A percentile compares a stretch with the other conserved stretches of the same genome.
Evolutionary conservation across 1,284 basidiomycete genomes (phyloP).

Genomic region (Pseudozyma pruni): DNA sequence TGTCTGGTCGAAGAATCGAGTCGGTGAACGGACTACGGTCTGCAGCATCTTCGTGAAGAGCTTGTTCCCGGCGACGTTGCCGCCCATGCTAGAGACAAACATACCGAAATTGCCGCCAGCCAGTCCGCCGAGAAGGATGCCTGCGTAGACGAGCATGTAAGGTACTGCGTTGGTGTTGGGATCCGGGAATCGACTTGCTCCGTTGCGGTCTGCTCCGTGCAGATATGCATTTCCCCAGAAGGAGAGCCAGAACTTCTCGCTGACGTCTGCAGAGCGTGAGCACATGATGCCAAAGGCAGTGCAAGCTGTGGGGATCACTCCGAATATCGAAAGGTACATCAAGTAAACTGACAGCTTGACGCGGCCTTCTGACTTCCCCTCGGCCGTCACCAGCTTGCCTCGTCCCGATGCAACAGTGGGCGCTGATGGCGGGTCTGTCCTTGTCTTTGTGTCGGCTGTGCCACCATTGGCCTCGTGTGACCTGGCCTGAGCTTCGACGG

Average conservation of each 20-base stretch:
- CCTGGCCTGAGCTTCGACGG: conserved; percentile 22
- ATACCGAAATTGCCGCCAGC: not conserved
- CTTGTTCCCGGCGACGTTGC: conserved; percentile 29
- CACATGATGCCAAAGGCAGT: conserved; percentile 18
- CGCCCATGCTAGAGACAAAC: not conserved
- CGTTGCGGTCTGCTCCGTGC: not conserved
- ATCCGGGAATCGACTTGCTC: conserved; percentile 2
- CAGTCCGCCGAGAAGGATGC: conserved; percentile 7
- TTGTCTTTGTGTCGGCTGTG: conserved; percentile 1
- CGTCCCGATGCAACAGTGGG: conserved; percentile 10
- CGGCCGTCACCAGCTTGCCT: conserved; percentile 75
- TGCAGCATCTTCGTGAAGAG: conserved; percentile 55
- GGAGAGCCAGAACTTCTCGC: conserved; percentile 44
- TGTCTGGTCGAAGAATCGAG: conserved; percentile 56
- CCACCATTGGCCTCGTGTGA: conserved; percentile 11
- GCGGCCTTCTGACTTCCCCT: conserved; percentile 77
- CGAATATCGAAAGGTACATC: conserved; percentile 74
- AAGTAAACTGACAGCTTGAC: conserved; percentile 84
- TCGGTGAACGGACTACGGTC: conserved; percentile 52
- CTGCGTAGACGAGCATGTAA: conserved; percentile 17
- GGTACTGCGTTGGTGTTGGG: conserved; percentile 22
- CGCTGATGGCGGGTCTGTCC: too few relatives aligned
- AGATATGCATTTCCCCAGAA: conserved; percentile 37
- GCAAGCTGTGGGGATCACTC: conserved; percentile 35
- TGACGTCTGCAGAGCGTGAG: conserved; percentile 21